phyloP scores from a whole-genome alignment of 2,329 filamentous ascomycete species.

The Rasamsonia emersonii region DNA sequence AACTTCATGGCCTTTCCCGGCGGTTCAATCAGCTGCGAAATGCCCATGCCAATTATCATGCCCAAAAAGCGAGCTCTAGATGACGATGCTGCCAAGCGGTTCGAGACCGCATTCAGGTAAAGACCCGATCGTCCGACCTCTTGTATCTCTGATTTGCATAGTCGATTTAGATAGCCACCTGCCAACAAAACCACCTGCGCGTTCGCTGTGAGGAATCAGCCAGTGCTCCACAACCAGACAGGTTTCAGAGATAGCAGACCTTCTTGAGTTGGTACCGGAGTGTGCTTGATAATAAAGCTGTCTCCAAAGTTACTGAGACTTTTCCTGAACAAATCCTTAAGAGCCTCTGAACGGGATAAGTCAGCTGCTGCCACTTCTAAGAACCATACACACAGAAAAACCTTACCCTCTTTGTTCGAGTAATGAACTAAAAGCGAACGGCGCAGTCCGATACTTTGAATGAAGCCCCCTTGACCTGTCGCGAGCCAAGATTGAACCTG shows the following conservation, averaged over 20 bases:
- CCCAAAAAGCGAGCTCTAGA: conserved; percentile 70
- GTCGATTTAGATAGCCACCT: conserved; percentile 65
- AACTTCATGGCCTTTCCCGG: conserved; percentile 70
- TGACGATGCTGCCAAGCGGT: conserved; percentile 71
- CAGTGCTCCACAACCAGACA: conserved; percentile 1
- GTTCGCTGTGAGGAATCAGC: conserved; percentile 51
- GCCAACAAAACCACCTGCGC: conserved; percentile 69
- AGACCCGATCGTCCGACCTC: conserved; percentile 61
- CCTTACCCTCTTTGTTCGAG: conserved; percentile 41
- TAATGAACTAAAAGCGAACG: conserved; percentile 56
- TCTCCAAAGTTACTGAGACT: conserved; percentile 71
- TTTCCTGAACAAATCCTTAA: conserved; percentile 51
- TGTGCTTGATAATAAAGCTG: conserved; percentile 75
- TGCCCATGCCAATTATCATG: conserved; percentile 73
- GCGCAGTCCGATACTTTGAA: conserved; percentile 56
- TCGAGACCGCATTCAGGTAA: conserved; percentile 75
- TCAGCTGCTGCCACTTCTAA: conserved; percentile 1
- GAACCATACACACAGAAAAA: not conserved
- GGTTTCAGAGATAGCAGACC: conserved; percentile 38
- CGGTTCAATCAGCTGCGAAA: conserved; percentile 56
- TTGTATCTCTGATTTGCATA: conserved; percentile 56
- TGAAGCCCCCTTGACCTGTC: conserved; percentile 55
- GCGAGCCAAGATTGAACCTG: conserved; percentile 59
- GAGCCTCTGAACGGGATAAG: conserved; percentile 24
- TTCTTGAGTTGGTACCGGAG: conserved; percentile 80